Evolutionary conservation across 2,329 filamentous ascomycete genomes (phyloP), one percentile per base, ranked within the genome.

Genomic region (Fusarium denticulatum): DNA sequence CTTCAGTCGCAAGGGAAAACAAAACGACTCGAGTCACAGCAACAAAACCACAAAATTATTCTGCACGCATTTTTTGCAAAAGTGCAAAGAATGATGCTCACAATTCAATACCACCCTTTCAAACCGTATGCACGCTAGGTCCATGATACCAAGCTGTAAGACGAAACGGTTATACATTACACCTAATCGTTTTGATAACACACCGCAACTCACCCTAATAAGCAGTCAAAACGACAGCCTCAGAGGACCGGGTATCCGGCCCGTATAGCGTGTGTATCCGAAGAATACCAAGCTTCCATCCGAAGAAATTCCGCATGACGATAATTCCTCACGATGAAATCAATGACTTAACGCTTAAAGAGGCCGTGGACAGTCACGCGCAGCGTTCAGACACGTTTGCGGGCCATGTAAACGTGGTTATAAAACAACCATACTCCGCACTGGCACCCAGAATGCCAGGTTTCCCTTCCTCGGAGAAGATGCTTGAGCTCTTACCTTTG

Each of bases 251-350:
- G 76, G 47, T 77, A 32, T 32, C 24, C 76, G 76, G 76, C 57
- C 76, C 76, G 74, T 47, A 73, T 65, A 62, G 76, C 76, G 76
- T 63, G 55, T 67, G 60, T 60, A 68, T 61, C 76, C 76, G 74
- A 77, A 71, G 67, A 70, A 74, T 74, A 72, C 47, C 70, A 76
- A 65, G 45, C 40, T 55, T 40, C 36, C 56, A 67, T 59, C 76
- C 76, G 76, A 77, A 59, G 76, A 78, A 78, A 70, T 69, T 58
- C 76, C 76, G 76, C 39, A 32, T 52, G 39, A 69, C 62, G 61
- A 58, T 42, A 52, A 66, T 53, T 49, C 30, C 56, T 53, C 22
- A 28, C 40, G 30, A 64, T 50, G 55, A 65, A 57, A 59, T 49
- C 67, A 61, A 73, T 49, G 65, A 28, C 30, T 55, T 36, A n/a